phyloP scores from a whole-genome alignment of 2,329 filamentous ascomycete species.

The Stagonosporopsis tanaceti region DNA sequence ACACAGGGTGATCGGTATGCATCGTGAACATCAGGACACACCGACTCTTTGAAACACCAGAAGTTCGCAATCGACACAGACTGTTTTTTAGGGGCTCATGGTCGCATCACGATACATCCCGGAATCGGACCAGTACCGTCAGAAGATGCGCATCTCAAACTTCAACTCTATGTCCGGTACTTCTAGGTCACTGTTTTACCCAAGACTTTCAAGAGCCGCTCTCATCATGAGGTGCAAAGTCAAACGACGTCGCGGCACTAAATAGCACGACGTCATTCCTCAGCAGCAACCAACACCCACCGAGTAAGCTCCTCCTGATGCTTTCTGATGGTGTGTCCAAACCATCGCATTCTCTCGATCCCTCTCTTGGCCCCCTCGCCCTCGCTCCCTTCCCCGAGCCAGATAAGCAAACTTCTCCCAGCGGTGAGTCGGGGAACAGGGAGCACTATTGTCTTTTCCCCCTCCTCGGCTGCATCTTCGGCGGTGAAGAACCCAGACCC shows the following conservation, averaged over 20 bases:
- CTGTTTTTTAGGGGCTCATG: background rate
- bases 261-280: background rate
- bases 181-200: background rate
- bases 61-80: background rate
- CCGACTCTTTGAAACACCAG: background rate
- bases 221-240: background rate
- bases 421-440: conserved; percentile 1
- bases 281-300: background rate
- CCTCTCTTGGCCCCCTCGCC: too few species aligned
- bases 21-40: background rate
- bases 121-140: background rate
- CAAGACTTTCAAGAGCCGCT: background rate
- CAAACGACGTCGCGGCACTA: background rate
- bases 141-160: background rate
- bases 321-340: background rate
- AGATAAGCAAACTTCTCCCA: background rate
- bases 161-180: background rate
- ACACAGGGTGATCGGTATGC: background rate
- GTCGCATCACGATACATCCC: background rate
- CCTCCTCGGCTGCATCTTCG: background rate
- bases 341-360: background rate
- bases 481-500: background rate
- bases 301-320: background rate
- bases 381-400: background rate
- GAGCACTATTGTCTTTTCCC: background rate